phyloP scores from a whole-genome alignment of 345 rosid genomes.

The Sonneratia alba region DNA sequence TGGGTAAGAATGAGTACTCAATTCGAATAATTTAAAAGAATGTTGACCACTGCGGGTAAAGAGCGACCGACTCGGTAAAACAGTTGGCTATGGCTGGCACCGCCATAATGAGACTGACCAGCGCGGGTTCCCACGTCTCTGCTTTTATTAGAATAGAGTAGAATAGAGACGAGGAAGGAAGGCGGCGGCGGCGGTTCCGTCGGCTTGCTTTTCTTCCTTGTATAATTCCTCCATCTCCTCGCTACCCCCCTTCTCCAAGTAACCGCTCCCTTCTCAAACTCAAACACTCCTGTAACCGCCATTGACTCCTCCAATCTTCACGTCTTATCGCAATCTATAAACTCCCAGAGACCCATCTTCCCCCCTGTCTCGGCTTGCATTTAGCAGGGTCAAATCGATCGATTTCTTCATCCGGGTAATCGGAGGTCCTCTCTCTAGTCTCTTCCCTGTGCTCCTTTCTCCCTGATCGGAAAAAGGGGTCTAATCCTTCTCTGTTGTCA shows the following conservation, averaged over 20 bases:
- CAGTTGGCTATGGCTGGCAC: no score
- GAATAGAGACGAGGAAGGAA: neutral
- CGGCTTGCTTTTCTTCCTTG: neutral
- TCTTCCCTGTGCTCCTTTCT: neutral
- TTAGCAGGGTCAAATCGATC: neutral
- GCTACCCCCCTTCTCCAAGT: neutral
- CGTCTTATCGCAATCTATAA: neutral
- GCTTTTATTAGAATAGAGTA: neutral
- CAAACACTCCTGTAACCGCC: neutral
- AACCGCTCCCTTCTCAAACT: neutral
- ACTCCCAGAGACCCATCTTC: neutral
- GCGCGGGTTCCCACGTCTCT: no score
- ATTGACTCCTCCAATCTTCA: neutral
- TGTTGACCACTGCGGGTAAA: neutral
- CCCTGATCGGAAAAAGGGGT: neutral
- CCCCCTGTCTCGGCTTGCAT: neutral
- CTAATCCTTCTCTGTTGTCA: neutral
- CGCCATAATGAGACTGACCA: no score
- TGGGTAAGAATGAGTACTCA: neutral
- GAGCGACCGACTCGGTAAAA: no score
- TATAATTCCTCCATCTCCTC: neutral
- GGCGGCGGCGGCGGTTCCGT: conserved; percentile 5
- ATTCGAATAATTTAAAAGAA: neutral
- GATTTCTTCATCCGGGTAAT: no score
- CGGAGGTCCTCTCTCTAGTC: no score